Evolutionary conservation across 2,329 filamentous ascomycete species (phyloP), one percentile per base, ranked within the genome.

Genomic region (Paecilomyces fulvus): DNA sequence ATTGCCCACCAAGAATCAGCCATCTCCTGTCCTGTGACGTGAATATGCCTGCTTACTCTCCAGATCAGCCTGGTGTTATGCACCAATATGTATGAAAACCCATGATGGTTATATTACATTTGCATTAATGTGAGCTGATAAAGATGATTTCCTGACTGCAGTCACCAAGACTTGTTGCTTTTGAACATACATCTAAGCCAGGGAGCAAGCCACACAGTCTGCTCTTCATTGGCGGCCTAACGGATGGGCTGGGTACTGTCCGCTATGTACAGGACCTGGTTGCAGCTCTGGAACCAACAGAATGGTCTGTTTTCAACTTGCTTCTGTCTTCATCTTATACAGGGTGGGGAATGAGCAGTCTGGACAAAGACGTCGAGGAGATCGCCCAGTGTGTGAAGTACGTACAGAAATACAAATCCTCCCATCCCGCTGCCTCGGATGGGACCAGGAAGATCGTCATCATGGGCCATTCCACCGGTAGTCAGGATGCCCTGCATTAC

Each of bases 381-480:
- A 71, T 85, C 21, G 77, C 69, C 0, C 67, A 75, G 56, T 79
- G 80, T 58, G 77, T 84, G 0, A 56, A 69, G 11, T 83, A 82
- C 60, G 77, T 84, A 58, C 73, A 71, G 11, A 56, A 64, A 0
- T 64, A 70, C 49, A 75, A 75, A 55, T 57, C 62, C 2, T 52
- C 58, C 1, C 64, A 57, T 14, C 52, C 51, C 10, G 11, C 17
- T 8, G 28, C 10, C 12, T 33, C 46, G 21, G 43, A 56, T 30
- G 54, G 54, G 28, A 25, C 75, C 3, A 76, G 75, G 1, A 84
- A 83, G 55, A 69, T 88, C n/a, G 81, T 86, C 25, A 68, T 88
- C 12, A 84, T 89, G 81, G 86, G 86, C 2, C 84, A 88, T 63
- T 85, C 82, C 1, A 89, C 86, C 0, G 86, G 86, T 0, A 87